Evolutionary conservation across 352 stramenopile genomes (phyloP).

Genomic region (Detonula confervacea): DNA sequence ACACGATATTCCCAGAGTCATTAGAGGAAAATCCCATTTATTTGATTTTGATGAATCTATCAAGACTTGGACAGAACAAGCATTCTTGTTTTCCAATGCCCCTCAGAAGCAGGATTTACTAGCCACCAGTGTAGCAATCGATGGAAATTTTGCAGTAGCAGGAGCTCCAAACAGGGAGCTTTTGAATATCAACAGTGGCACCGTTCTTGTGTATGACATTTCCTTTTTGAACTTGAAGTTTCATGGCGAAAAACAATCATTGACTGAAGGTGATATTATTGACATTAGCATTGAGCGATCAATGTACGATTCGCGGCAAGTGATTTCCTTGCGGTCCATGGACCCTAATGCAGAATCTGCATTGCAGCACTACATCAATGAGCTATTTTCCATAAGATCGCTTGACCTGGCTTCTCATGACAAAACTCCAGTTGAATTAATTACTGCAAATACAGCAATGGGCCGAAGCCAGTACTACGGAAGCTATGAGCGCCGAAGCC

Average conservation of each 20-base stretch:
- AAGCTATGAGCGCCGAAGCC: constrained; percentile 82
- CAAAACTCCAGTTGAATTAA: constrained; percentile 81
- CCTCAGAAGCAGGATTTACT: constrained; percentile 91
- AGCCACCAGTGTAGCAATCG: constrained; percentile 87
- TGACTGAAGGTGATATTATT: constrained; percentile 89
- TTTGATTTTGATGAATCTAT: constrained; percentile 72
- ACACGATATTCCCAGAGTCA: constrained; percentile 33
- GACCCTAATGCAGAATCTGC: constrained; percentile 84
- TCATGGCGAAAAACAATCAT: constrained; percentile 83
- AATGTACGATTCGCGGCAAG: constrained; percentile 23
- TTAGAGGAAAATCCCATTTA: constrained; percentile 81
- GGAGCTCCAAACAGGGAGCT: constrained; percentile 93
- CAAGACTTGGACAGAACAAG: constrained; percentile 90
- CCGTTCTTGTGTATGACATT: constrained; percentile 91
- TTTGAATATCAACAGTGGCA: constrained; percentile 91
- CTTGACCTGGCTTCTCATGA: constrained; percentile 56
- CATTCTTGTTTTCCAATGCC: constrained; percentile 89
- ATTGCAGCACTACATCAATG: constrained; percentile 82
- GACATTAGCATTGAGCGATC: constrained; percentile 81
- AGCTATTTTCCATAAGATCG: constrained; percentile 70
- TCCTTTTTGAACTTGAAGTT: constrained; percentile 89
- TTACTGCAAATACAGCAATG: constrained; percentile 89
- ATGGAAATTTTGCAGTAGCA: constrained; percentile 87
- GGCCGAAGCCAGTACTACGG: constrained; percentile 91
- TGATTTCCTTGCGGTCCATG: constrained; percentile 70